Evolutionary conservation across 192 early-diverging fungal species (phyloP), one percentile per base, ranked within the genome.

Genomic region (Lobosporangium transversale): DNA sequence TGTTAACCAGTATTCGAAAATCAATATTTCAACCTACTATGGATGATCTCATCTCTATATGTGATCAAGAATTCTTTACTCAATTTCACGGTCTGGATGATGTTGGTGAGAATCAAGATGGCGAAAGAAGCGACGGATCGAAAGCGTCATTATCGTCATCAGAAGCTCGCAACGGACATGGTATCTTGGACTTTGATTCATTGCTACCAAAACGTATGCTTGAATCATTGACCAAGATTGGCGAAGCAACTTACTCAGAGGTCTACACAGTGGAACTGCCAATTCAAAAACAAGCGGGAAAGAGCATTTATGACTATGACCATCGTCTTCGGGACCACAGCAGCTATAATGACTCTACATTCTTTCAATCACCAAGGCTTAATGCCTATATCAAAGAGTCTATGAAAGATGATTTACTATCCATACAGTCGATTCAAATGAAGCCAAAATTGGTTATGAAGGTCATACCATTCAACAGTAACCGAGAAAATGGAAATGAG

Each of bases 241-340:
- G 91, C 33, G 95, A 97, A 59, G 92, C 95, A 4, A 92, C 90
- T 2, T 97, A 90, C 59, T 91, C 92, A 3, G 93, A 95, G 64
- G 95, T 95, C 1, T 97, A 88, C 64, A 64, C 80, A 11, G 60
- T 76, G 3, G 73, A 76, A 18, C 40, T 74, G 17, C 70, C 81
- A 8, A 42, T 53, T 36, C 55, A 18, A 49, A 21, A 37, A 26
- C 42, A 53, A 35, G 24, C 56, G 53, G 21, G 17, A 2, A 18
- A 21, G 37, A 12, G 24, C 40, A 43, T 10, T 49, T 29, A 21
- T 1, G 12, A 15, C 27, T 29, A 53, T 18, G 18, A 20, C 29
- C 9, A 26, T n/a, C 18, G 12, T 32, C 36, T n/a, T n/a, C n/a
- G n/a, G n/a, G n/a, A n/a, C n/a, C n/a, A n/a, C n/a, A n/a, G n/a